Percentiles rank a stretch among this genome's conserved stretches.
These are phyloP conservation scores for Aspergillus sojae DNA, from an alignment of 2,329 filamentous ascomycete species.

Conservation along the genomic window DNA sequence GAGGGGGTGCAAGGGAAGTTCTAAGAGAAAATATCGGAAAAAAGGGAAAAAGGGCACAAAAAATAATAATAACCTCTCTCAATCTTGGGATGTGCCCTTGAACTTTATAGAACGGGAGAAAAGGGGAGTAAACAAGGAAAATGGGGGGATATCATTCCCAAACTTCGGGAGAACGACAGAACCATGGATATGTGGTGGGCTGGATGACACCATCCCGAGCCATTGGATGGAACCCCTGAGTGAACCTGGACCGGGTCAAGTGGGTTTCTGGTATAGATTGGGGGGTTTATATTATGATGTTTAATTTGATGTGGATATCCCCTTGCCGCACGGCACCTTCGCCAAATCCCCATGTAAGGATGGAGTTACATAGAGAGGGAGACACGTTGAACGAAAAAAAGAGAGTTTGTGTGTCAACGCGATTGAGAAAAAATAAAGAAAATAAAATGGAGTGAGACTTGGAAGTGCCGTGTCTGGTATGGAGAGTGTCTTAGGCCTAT, in stretches of 20 bases:
- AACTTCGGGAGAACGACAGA: conserved; percentile 1
- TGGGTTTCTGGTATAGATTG: conserved; percentile 4
- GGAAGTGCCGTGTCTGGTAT: background rate
- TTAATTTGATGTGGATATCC: conserved; percentile 4
- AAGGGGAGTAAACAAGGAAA: background rate
- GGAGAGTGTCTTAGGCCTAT: background rate
- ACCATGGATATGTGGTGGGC: background rate
- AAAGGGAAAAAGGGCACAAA: background rate
- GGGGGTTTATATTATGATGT: background rate
- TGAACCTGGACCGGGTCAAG: background rate
- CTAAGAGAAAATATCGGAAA: background rate
- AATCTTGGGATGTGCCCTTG: background rate
- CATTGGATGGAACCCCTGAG: conserved; percentile 3
- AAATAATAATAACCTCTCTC: background rate
- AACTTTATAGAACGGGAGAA: background rate
- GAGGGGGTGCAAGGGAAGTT: background rate
- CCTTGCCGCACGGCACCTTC: background rate
- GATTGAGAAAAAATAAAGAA: background rate
- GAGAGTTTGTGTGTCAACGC: background rate
- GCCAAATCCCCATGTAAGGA: background rate
- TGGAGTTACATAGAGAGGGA: background rate
- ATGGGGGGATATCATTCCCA: background rate
- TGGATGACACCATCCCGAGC: background rate
- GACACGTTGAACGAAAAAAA: background rate
- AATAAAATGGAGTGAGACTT: background rate